Base-by-base conservation (phyloP, 2,329 filamentous ascomycete species). In the Rhytidhysteron rufulum region DNA sequence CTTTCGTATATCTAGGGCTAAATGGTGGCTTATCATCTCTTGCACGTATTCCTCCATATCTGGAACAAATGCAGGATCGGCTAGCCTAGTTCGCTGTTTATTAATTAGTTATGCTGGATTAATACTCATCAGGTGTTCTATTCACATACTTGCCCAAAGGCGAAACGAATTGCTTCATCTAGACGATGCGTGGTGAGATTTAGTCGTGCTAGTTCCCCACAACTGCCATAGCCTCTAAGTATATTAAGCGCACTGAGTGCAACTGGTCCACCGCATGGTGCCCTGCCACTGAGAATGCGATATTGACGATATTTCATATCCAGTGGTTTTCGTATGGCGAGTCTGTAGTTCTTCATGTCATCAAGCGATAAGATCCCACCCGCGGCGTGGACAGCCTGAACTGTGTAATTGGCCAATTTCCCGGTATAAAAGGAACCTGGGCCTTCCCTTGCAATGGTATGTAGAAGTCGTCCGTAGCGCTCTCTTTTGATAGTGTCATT, bases 81-180 rank as follows among this genome's bases (percentile, higher is more conserved):
- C 89, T 0, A 95, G 75, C 20, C 80, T 73, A 7, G 80, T 74
- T 41, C 88, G 80, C 46, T 67, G 54, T 8, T 31, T n/a, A 10
- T 8, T n/a, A 33, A 8, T 33, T 8, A 16, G 8, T n/a, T 9
- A n/a, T 29, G 25, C 25, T 9, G 9, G 25, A 9, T 29, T 29
- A n/a, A n/a, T n/a, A n/a, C 25, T 29, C 25, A n/a, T 29, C n/a
- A n/a, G 25, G 25, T 9, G 8, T n/a, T 33, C 16, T 9, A n/a
- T 18, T n/a, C 9, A 42, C 46, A 29, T 24, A 46, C 47, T 35
- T 69, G 52, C n/a, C 82, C 87, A 57, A 94, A 95, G 2, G 79
- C 87, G 62, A 93, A 95, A n/a, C 88, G 79, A 67, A 93, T 85
- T 6, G 88, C 85, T 70, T 95, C 89, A 55, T 86, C 79, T 52